Conservation (phyloP, 2,329 filamentous ascomycete species). For the Mycosphaerelloides madeirae region DNA sequence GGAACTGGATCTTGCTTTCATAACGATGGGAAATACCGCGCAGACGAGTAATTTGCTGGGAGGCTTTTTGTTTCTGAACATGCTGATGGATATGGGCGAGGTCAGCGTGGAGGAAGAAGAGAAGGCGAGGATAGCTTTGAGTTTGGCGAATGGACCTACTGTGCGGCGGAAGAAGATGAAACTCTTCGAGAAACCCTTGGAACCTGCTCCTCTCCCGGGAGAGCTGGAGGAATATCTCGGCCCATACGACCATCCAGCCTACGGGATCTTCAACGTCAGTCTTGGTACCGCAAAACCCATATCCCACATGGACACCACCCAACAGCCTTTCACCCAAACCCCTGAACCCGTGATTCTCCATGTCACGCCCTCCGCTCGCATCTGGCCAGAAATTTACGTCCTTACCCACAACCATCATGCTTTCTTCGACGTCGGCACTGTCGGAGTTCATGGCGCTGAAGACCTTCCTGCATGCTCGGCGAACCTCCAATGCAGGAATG, state of each 20-base stretch:
- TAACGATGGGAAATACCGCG: conserved; percentile 13
- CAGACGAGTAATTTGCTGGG: neutral
- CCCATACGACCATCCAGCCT: conserved; percentile 8
- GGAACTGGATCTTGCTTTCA: conserved; percentile 21
- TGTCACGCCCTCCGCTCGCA: neutral
- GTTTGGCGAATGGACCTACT: neutral
- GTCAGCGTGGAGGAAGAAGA: neutral
- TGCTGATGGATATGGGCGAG: conserved; percentile 8
- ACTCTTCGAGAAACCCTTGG: neutral
- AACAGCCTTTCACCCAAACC: neutral
- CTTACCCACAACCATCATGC: conserved; percentile 4
- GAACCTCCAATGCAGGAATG: conserved; percentile 5
- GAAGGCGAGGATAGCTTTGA: neutral
- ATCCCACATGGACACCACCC: neutral
- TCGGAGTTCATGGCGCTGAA: conserved; percentile 2
- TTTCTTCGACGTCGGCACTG: conserved; percentile 2
- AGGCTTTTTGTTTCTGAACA: conserved; percentile 25
- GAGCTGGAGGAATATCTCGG: conserved; percentile 4
- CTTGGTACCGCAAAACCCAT: neutral
- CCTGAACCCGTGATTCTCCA: neutral
- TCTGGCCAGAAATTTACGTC: neutral
- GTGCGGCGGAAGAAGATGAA: too few species aligned
- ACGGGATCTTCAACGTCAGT: conserved; percentile 10
- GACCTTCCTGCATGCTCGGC: neutral
- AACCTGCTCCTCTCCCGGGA: conserved; percentile 3